Base-by-base conservation (phyloP, 2,329 filamentous ascomycete genomes). In the Penicillium sp. region DNA sequence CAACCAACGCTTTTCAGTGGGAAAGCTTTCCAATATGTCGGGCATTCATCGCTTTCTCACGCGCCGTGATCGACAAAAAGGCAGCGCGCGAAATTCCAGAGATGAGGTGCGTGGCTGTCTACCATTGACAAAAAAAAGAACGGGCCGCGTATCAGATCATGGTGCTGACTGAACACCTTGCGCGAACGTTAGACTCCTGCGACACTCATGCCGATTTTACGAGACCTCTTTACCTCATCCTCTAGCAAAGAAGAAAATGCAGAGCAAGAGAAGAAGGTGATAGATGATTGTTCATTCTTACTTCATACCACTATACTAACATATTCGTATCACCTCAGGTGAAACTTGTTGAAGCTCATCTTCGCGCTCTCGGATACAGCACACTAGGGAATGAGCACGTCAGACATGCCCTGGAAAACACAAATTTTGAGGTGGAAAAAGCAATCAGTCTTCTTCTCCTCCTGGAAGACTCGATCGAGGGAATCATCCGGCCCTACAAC, bases 391-490 rank as follows among this genome's bases (percentile, higher is more conserved):
- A 83, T 50, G 72, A 78, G 39, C 87, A 94, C 45, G 75, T 80
- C 36, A 71, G 74, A 47, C 82, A 84, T 70, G 80, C 80, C 1
- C 68, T 86, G 25, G 70, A 76, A 41, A 82, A 81, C 62, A 81
- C 84, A 29, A 76, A 81, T 26, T 83, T 86, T 43, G 83, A 95
- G 64, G 70, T 81, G 18, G 83, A 88, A 43, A 85, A 83, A 61
- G 86, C 90, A 3, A 82, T 87, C 58, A 82, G 89, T 45, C 76
- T 96, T 51, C 76, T 96, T 42, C 71, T 86, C 37, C 74, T 96
- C 25, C 82, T 94, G 54, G 84, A 91, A 61, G 84, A 90, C 58
- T 88, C 91, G 0, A 83, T 88, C 35, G 81, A 88, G 28, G 90
- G 91, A 12, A 81, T 88, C 36, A 79, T 97, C 55, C 77, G 83